Conservation (phyloP, 2,329 filamentous ascomycete species). For the Claviceps citrina region DNA sequence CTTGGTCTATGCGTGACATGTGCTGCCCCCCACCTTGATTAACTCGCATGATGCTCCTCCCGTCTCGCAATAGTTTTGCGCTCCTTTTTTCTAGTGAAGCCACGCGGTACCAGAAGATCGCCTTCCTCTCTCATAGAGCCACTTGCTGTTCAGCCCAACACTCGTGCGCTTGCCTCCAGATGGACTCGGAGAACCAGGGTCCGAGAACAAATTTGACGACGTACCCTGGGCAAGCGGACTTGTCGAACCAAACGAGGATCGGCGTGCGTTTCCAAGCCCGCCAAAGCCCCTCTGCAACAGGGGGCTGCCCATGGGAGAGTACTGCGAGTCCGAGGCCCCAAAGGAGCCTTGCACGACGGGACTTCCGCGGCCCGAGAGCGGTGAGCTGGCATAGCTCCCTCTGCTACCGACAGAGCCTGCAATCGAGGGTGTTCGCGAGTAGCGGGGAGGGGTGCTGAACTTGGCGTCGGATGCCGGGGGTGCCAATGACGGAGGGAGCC, state of each 20-base stretch:
- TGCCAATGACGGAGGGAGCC: slow-evolving; percentile 51
- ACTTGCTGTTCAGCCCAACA: slow-evolving; percentile 77
- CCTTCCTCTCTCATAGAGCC: slow-evolving; percentile 77
- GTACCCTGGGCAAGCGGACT: slow-evolving; percentile 36
- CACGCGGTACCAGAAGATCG: slow-evolving; percentile 33
- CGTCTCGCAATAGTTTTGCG: not conserved
- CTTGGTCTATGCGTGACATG: not conserved
- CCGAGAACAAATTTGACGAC: slow-evolving; percentile 33
- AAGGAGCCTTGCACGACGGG: slow-evolving; percentile 21
- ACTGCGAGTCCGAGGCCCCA: slow-evolving; percentile 30
- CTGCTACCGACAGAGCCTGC: slow-evolving; percentile 46
- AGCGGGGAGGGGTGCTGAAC: slow-evolving; percentile 77
- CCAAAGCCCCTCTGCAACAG: slow-evolving; percentile 54
- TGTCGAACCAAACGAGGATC: slow-evolving; percentile 47
- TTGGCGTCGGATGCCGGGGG: slow-evolving; percentile 50
- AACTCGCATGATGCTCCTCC: not conserved
- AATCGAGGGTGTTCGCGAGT: slow-evolving; percentile 57
- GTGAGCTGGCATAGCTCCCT: slow-evolving; percentile 41
- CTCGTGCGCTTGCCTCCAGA: slow-evolving; percentile 50
- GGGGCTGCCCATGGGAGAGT: slow-evolving; percentile 31
- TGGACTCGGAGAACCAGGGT: slow-evolving; percentile 58
- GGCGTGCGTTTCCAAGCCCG: slow-evolving; percentile 30
- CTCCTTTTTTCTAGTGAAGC: slow-evolving; percentile 14
- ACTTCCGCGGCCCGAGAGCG: slow-evolving; percentile 40
- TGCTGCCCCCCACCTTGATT: not conserved